Evolutionary conservation across 345 rosid genomes (phyloP).

Genomic region (Corymbia maculata): DNA sequence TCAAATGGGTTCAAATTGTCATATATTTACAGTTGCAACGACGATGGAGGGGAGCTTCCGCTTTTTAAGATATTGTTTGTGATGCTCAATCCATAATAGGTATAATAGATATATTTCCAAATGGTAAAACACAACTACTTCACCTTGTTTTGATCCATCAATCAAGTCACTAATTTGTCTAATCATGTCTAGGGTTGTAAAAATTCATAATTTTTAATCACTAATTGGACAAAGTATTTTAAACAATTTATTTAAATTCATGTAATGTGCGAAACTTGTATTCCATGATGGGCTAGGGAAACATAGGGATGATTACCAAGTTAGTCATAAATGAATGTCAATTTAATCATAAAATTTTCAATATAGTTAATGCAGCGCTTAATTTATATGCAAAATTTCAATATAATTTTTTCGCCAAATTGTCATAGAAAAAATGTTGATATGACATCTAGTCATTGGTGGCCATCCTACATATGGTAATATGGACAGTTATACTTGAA

Average conservation of each 20-base stretch:
- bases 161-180: not conserved
- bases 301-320: not conserved
- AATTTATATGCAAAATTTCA: too few relatives aligned
- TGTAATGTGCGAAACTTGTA: not conserved
- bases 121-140: not conserved
- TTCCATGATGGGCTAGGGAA: not conserved
- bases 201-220: too few relatives aligned
- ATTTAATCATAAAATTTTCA: not conserved
- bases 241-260: not conserved
- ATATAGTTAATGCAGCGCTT: not conserved
- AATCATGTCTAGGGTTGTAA: not conserved
- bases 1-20: not conserved
- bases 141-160: not conserved
- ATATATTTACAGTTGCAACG: not conserved
- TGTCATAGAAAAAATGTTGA: not conserved
- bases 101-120: too few relatives aligned
- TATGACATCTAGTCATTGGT: accelerated
- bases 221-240: not conserved
- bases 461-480: not conserved
- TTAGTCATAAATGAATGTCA: not conserved
- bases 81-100: not conserved
- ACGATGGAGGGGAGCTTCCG: not conserved
- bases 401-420: too few relatives aligned
- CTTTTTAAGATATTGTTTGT: not conserved
- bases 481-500: not conserved